These are phyloP conservation scores for Castanospermum australe DNA, from an alignment of 306 rosid genomes.

Conservation along the genomic window DNA sequence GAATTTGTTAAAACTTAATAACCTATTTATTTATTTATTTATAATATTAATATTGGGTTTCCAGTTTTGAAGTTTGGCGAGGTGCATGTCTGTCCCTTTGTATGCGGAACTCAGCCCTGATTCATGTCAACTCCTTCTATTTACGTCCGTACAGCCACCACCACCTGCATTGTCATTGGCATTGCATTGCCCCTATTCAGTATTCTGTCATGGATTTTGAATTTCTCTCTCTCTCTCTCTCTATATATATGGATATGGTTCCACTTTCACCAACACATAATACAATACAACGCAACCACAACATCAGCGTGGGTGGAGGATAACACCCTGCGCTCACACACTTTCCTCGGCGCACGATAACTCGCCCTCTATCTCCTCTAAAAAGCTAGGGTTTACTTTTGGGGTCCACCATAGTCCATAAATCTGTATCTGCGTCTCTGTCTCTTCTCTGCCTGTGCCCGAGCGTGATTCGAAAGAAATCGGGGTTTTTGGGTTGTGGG, in stretches of 20 bases:
- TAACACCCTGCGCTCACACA: slow-evolving; percentile 34
- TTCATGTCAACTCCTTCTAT: slow-evolving; percentile 19
- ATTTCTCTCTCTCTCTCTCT: too few species aligned
- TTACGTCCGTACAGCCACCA: not conserved
- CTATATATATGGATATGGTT: too few species aligned
- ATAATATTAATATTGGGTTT: too few species aligned
- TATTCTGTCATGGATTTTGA: not conserved
- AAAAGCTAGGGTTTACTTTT: slow-evolving; percentile 32
- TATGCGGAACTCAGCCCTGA: too few species aligned
- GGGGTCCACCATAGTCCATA: slow-evolving; percentile 7
- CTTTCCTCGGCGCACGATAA: too few species aligned
- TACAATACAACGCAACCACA: not conserved
- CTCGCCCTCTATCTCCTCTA: not conserved
- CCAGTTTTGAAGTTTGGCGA: too few species aligned
- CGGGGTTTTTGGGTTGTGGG: slow-evolving; percentile 20
- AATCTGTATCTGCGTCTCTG: not conserved
- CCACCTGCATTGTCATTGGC: not conserved
- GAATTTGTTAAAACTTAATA: too few species aligned
- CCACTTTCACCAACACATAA: too few species aligned
- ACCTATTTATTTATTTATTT: too few species aligned
- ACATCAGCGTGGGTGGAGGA: slow-evolving; percentile 23
- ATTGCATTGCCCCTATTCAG: too few species aligned
- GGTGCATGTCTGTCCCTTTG: too few species aligned
- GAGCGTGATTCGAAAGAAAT: slow-evolving; percentile 11
- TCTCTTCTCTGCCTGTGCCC: too few species aligned